These are phyloP conservation scores for Bipolaris zeicola DNA, from an alignment of 2,329 filamentous ascomycete species.

Conservation along the genomic window DNA sequence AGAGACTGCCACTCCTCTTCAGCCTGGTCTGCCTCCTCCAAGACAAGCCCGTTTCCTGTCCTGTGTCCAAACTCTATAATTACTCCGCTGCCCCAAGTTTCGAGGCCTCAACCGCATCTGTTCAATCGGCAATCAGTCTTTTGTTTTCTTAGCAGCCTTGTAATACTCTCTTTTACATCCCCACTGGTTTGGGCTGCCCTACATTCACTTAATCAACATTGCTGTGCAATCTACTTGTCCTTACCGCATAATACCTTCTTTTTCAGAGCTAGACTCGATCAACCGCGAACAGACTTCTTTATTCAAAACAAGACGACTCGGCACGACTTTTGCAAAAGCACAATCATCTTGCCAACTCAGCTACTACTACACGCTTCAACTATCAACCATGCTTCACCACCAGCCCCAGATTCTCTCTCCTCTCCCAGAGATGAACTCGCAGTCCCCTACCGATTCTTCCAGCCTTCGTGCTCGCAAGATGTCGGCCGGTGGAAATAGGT, in stretches of 20 bases:
- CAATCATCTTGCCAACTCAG: background rate
- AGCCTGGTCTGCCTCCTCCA: constrained; percentile 36
- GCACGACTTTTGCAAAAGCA: constrained; percentile 44
- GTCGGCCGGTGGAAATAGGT: constrained; percentile 75
- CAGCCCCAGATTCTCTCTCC: constrained; percentile 48
- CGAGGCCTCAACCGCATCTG: constrained; percentile 47
- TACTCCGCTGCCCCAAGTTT: constrained; percentile 45
- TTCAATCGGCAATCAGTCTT: constrained; percentile 48
- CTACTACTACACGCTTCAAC: constrained; percentile 5
- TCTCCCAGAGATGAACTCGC: constrained; percentile 45
- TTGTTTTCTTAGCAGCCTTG: constrained; percentile 50
- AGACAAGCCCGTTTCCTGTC: constrained; percentile 37
- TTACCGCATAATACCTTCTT: constrained; percentile 47
- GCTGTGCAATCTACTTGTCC: constrained; percentile 49
- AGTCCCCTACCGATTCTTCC: constrained; percentile 39
- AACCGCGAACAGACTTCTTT: constrained; percentile 55
- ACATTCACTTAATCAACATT: constrained; percentile 57
- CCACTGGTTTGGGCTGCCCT: constrained; percentile 61
- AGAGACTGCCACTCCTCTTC: constrained; percentile 49
- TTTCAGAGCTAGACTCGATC: constrained; percentile 47
- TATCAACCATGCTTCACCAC: constrained; percentile 45
- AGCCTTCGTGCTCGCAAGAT: constrained; percentile 71
- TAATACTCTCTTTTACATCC: constrained; percentile 56
- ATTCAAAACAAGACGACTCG: constrained; percentile 21
- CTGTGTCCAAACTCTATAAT: constrained; percentile 43